Conservation (phyloP, 2,329 filamentous ascomycete genomes). For the Calonectria pseudoreteaudii region DNA sequence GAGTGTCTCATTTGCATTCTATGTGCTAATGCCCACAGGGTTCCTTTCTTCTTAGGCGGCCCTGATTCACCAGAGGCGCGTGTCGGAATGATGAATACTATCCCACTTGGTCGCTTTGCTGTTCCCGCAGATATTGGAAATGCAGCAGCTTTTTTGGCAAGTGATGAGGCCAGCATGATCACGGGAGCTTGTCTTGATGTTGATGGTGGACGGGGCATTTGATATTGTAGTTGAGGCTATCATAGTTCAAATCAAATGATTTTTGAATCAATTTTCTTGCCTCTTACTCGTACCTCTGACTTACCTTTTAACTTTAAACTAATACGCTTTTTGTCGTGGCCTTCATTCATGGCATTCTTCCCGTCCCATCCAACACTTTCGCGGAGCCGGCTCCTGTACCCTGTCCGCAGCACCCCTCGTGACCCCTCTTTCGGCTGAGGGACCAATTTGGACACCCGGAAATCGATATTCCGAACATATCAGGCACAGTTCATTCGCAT, state of each 20-base stretch:
- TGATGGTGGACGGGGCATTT: slow-evolving; percentile 7
- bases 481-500: background rate
- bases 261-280: background rate
- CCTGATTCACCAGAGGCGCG: slow-evolving; percentile 6
- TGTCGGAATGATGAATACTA: slow-evolving; percentile 7
- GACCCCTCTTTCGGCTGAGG: background rate
- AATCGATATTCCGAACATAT: background rate
- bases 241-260: background rate
- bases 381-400: background rate
- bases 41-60: slow-evolving; percentile 10
- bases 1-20: background rate
- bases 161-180: slow-evolving; percentile 15
- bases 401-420: background rate
- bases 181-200: slow-evolving; percentile 13
- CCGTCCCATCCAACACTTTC: background rate
- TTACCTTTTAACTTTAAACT: background rate
- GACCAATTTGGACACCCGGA: background rate
- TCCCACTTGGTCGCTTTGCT: slow-evolving; percentile 5
- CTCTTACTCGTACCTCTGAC: background rate
- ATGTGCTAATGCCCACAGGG: background rate
- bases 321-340: background rate
- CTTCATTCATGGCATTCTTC: background rate
- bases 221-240: background rate
- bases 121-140: slow-evolving; percentile 14
- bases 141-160: slow-evolving; percentile 2